Percentiles rank a stretch among this genome's conserved stretches.
These are phyloP conservation scores for Aureobasidium sp. DNA, from an alignment of 2,329 filamentous ascomycete genomes.

Conservation along the genomic window DNA sequence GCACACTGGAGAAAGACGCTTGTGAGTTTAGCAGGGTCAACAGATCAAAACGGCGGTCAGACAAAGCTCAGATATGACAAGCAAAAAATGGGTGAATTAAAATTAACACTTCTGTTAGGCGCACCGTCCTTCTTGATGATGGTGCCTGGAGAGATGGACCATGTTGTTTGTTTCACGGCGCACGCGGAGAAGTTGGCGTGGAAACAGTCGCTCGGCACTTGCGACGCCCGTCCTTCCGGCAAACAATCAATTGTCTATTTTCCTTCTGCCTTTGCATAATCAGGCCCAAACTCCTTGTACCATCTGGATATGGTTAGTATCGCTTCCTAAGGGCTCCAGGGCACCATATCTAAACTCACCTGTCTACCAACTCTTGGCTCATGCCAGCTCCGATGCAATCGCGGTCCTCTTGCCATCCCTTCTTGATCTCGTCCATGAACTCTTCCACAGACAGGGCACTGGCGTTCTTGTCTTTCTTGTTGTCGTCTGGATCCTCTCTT, in stretches of 20 bases:
- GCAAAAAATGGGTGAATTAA: not conserved
- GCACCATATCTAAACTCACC: not conserved
- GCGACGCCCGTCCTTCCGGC: not conserved
- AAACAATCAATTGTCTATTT: slow-evolving; percentile 2
- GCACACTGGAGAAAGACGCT: not conserved
- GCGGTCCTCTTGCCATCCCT: slow-evolving; percentile 38
- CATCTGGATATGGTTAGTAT: not conserved
- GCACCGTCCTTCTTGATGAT: not conserved
- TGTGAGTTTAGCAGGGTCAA: not conserved
- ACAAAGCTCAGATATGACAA: not conserved
- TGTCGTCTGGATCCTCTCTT: slow-evolving; percentile 47
- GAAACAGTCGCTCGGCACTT: not conserved
- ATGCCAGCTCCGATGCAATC: slow-evolving; percentile 43
- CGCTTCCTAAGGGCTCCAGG: not conserved
- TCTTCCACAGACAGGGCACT: slow-evolving; percentile 42
- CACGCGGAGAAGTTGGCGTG: not conserved
- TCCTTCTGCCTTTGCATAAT: slow-evolving; percentile 20
- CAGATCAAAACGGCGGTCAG: not conserved
- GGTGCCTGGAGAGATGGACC: not conserved
- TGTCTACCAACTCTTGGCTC: slow-evolving; percentile 32
- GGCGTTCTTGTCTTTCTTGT: slow-evolving; percentile 50
- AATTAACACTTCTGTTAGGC: not conserved
- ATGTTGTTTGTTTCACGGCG: slow-evolving; percentile 1
- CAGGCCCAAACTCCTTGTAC: slow-evolving; percentile 24
- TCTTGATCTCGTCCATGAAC: slow-evolving; percentile 42